A percentile compares a stretch with the other conserved stretches of the same genome.
Conservation (phyloP, 352 stramenopile genomes). For the Pythium insidiosum region DNA sequence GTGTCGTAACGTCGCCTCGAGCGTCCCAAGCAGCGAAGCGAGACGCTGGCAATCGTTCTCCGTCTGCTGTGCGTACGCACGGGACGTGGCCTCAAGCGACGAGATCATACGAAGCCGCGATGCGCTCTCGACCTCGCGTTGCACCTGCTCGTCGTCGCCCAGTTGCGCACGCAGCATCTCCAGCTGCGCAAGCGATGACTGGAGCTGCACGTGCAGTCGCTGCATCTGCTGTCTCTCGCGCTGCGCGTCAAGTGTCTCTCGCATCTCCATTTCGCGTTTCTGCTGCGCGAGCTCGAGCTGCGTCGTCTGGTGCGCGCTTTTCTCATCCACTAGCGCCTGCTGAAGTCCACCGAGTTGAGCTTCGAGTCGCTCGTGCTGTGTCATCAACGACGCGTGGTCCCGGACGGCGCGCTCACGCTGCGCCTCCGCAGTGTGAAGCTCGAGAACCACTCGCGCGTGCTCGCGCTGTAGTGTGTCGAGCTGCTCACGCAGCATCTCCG, state of each 20-base stretch:
- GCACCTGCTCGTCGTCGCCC: conserved; percentile 22
- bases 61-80: conserved; percentile 33
- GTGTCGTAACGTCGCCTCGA: conserved; percentile 45
- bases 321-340: conserved; percentile 17
- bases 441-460: conserved; percentile 3
- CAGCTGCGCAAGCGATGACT: conserved; percentile 39
- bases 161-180: conserved; percentile 37
- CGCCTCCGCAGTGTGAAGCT: conserved; percentile 18
- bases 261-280: conserved; percentile 30
- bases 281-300: conserved; percentile 21
- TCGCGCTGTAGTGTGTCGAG: conserved; percentile 9
- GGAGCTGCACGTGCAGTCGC: conserved; percentile 37
- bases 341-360: conserved; percentile 22
- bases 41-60: conserved; percentile 61
- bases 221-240: conserved; percentile 39
- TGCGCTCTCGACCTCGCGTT: conserved; percentile 38
- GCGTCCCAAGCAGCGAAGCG: conserved; percentile 26
- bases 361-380: conserved; percentile 18
- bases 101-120: conserved; percentile 53
- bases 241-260: conserved; percentile 22
- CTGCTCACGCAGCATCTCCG: too few relatives aligned
- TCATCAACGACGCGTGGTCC: conserved; percentile 19
- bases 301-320: conserved; percentile 18
- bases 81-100: conserved; percentile 49
- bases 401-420: conserved; percentile 18